Conservation (phyloP, 495 filamentous ascomycete species). For the Neurospora pannonica region DNA sequence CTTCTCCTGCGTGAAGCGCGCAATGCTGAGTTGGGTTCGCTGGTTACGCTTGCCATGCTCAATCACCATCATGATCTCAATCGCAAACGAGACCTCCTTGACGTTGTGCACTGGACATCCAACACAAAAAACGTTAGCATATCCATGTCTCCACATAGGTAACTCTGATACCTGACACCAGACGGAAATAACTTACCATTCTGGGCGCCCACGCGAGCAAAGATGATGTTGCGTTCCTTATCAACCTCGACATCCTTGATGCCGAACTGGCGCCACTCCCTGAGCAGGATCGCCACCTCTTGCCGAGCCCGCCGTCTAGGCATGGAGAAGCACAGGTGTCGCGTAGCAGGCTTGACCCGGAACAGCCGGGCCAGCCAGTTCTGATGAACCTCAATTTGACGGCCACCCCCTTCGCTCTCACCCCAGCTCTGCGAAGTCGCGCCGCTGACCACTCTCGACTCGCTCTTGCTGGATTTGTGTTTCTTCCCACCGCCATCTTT, state of each 20-base stretch:
- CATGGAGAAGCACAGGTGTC: conserved; percentile 62
- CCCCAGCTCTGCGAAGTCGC: conserved; percentile 10
- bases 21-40: conserved; percentile 58
- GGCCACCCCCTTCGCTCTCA: conserved; percentile 15
- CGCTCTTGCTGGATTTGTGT: conserved; percentile 3
- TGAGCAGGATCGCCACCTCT: conserved; percentile 62
- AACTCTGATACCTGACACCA: conserved; percentile 1
- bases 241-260: conserved; percentile 67
- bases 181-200: conserved; percentile 55
- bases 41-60: conserved; percentile 52
- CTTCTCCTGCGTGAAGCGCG: conserved; percentile 75
- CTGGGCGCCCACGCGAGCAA: conserved; percentile 57
- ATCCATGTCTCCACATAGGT: neutral
- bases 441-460: neutral
- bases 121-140: conserved; percentile 13
- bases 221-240: conserved; percentile 61
- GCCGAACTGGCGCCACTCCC: conserved; percentile 71
- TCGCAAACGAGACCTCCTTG: conserved; percentile 69
- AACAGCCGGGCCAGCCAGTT: conserved; percentile 86
- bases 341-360: conserved; percentile 73
- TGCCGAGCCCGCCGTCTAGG: conserved; percentile 59
- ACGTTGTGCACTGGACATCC: conserved; percentile 52
- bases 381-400: conserved; percentile 50
- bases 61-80: conserved; percentile 75
- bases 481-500: conserved; percentile 7